Percentiles rank a stretch among this genome's conserved stretches.
Evolutionary conservation across 169 alveolate species (phyloP).

Genomic region (Babesia divergens): DNA sequence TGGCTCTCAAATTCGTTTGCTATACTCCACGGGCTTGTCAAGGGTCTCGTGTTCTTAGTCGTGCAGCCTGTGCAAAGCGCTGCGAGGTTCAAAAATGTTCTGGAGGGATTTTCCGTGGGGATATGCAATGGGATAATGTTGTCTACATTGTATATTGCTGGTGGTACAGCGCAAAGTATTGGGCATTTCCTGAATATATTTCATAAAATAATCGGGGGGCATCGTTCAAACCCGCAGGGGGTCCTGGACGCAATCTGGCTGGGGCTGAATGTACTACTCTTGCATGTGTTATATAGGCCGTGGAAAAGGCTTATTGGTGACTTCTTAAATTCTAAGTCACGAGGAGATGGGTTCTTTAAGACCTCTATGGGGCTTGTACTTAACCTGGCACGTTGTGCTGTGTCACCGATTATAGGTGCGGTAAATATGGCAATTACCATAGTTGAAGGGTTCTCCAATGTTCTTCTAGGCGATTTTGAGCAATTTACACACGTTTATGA

Average conservation of each 20-base stretch:
- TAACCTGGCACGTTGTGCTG: constrained; percentile 68
- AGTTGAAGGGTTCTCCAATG: constrained; percentile 87
- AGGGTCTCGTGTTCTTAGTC: constrained; percentile 77
- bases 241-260: constrained; percentile 86
- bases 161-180: constrained; percentile 85
- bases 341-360: constrained; percentile 35
- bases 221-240: constrained; percentile 84
- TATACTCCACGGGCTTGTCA: constrained; percentile 77
- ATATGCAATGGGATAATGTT: constrained; percentile 82
- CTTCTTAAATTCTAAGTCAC: constrained; percentile 66
- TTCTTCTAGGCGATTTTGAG: constrained; percentile 87
- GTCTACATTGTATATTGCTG: constrained; percentile 79
- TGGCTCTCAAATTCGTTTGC: constrained; percentile 87
- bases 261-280: constrained; percentile 81
- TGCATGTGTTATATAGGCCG: constrained; percentile 84
- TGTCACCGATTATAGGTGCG: constrained; percentile 84
- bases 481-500: constrained; percentile 78
- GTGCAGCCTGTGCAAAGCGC: constrained; percentile 77
- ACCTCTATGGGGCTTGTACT: constrained; percentile 53
- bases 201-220: constrained; percentile 86
- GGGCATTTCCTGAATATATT: constrained; percentile 82
- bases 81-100: constrained; percentile 62
- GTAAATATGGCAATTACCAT: constrained; percentile 82
- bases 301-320: constrained; percentile 80
- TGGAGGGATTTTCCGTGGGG: constrained; percentile 86